Base-by-base conservation (phyloP, 495 filamentous ascomycete genomes). In the Penicillium cataractarum region DNA sequence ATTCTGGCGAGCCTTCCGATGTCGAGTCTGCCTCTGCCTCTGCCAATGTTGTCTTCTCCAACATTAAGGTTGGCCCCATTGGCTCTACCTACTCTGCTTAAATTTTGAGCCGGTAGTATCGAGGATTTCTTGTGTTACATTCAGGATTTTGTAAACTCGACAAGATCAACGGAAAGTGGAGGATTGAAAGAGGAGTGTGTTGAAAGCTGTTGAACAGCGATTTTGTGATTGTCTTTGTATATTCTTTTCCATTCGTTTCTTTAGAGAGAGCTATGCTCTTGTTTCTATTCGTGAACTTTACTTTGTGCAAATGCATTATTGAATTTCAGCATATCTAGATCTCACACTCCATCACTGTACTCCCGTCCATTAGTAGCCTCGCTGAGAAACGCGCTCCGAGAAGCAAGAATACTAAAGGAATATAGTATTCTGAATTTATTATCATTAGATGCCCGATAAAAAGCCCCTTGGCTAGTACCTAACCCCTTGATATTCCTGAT, bases 1-100 rank as follows among this genome's bases (percentile, higher is more conserved):
- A 76, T 73, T 87, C 85, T 32, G 90, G 89, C 59, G 79, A 78
- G 22, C 89, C 89, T 26, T 63, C 68, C 21, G 82, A 84, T 26
- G 79, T 92, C 55, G 86, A 90, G 80, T 39, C 77, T 63, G 71
- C 78, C 39, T 72, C 73, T 52, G 77, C 85, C 57, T 78, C 83
- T 67, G 78, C 88, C 15, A 78, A 76, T n/a, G 89, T 90, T 40
- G 79, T 76, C 62, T 91, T 83, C 76, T 87, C 82, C 57, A 89
- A 90, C 80, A 88, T 91, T 74, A 83, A 85, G 72, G 84, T 86
- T 66, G 89, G 89, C 17, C 82, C 86, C 49, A 83, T 91, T 63
- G 84, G 83, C 68, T 86, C 84, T 31, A 90, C 87, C 71, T 85
- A 86, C 70, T 60, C 77, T 58, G 65, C 68, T 39, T 70, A 61